Conservation (phyloP, 2,329 filamentous ascomycete species). For the Didymella arachidicola region DNA sequence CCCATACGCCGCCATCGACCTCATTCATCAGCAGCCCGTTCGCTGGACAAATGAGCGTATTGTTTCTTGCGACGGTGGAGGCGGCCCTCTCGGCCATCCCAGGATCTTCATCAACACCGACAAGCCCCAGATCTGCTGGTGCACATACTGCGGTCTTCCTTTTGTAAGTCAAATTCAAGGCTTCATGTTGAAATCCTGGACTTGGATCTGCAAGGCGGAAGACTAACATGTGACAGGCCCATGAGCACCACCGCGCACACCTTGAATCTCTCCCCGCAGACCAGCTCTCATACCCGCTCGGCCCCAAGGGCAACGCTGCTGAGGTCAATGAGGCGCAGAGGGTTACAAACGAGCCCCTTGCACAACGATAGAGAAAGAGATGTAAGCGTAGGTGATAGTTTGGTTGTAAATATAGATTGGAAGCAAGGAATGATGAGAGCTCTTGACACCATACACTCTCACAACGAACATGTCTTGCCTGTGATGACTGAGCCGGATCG, state of each 20-base stretch:
- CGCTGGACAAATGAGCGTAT: conserved; percentile 84
- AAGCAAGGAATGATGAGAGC: conserved; percentile 20
- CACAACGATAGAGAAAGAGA: conserved; percentile 62
- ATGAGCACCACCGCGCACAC: conserved; percentile 85
- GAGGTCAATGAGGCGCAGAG: conserved; percentile 66
- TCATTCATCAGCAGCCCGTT: conserved; percentile 96
- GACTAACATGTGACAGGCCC: conserved; percentile 66
- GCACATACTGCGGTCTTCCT: conserved; percentile 92
- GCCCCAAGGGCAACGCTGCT: conserved; percentile 64
- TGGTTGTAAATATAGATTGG: conserved; percentile 43
- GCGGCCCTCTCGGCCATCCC: conserved; percentile 88
- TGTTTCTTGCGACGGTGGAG: conserved; percentile 90
- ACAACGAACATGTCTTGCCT: too few species aligned
- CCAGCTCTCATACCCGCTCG: conserved; percentile 81
- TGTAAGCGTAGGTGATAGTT: too few species aligned
- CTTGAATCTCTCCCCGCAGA: conserved; percentile 82
- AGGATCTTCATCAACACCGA: conserved; percentile 97
- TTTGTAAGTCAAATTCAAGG: conserved; percentile 71
- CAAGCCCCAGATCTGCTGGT: conserved; percentile 90
- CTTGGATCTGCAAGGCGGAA: neutral
- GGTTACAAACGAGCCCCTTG: conserved; percentile 65
- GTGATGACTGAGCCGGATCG: too few species aligned
- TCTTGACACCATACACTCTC: too few species aligned
- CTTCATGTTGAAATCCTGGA: neutral
- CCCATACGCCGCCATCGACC: conserved; percentile 87